Base-by-base conservation (phyloP, 257 asterid genomes). In the Capsicum pubescens region DNA sequence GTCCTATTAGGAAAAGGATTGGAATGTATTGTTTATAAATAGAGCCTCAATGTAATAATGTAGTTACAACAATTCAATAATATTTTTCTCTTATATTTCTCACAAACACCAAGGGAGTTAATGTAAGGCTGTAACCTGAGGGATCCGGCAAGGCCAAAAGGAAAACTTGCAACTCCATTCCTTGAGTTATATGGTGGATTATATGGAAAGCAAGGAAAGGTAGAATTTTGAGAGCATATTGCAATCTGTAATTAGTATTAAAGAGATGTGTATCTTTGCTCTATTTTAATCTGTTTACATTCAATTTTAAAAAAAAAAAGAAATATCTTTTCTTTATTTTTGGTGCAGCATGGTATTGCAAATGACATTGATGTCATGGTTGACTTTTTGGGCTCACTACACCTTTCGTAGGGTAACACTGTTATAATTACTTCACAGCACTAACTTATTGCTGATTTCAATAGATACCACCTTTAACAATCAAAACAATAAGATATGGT, bases 311-410 rank as follows among this genome's bases (percentile, higher is more conserved):
- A 39, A 39, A 4, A 39, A 39, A 39, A 39, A 39, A 39, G 44
- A 39, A 39, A 14, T 14, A 67, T 67, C 52, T 67, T 67, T 67
- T 35, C 52, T 36, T 36, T 67, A 35, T 67, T 67, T 35, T 68
- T 36, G 52, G 52, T 36, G 52, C 21, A 67, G 0, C 3, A 36
- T 67, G 11, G 74, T 14, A 67, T 14, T 67, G 74, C 74, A 67
- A 67, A 67, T 14, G 42, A 35, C 74, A 67, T 14, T 67, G 50
- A 67, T 67, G 48, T 9, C 74, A 67, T 67, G 19, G 21, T 35
- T 67, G 74, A 67, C 50, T 14, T 44, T 35, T 67, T 67, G 48
- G 74, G 74, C 48, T 32, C 48, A 66, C 72, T 66, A 66, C 48
- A 66, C 48, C 48, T 26, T 66, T 66, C 48, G n/a, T 13, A 66